Evolutionary conservation across 352 stramenopile genomes (phyloP), one percentile per base, ranked within the genome.

Genomic region (Peronospora farinosa): DNA sequence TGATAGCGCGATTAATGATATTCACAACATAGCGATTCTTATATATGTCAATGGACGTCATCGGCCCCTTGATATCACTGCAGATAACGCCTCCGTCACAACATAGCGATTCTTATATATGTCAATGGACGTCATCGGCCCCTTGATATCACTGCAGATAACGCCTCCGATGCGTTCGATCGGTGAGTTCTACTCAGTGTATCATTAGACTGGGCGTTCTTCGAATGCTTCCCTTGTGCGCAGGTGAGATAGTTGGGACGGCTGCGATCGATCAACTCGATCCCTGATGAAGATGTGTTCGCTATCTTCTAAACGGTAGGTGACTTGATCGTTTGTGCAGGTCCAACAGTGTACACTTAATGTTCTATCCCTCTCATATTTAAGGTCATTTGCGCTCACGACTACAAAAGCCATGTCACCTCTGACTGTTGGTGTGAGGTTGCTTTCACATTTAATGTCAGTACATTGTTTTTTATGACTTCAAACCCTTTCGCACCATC

Each of bases 51-150:
- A n/a, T 32, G 28, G 28, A 30, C 2, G 37, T 51, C 37, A 60
- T 65, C 2, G 37, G 43, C 2, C 51, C 43, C 17, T 54, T 59
- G 4, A 59, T 7, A 28, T 49, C 51, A 13, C 30, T 40, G 37
- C 51, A 59, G 4, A 59, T 59, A 0, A 54, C 54, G 1, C 31
- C 54, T 47, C n/a, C n/a, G n/a, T 46, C 3, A 59, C 28, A 36
- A 63, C 6, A 27, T 60, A 65, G 50, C 2, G 21, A 23, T 23
- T 23, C 21, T 23, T 23, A 4, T 23, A 47, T 27, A 12, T 7
- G 31, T 16, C 37, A n/a, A n/a, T 32, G 28, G 28, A 30, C 2
- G 37, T 51, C 37, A 60, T 65, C 2, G 37, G 43, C 2, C 51
- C 43, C 17, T 54, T 59, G 4, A 59, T 7, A 28, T 49, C 51